A percentile compares a stretch with the other conserved stretches of the same genome.
Conservation (phyloP, 2,329 filamentous ascomycete genomes). For the Pestalotiopsis sp. region DNA sequence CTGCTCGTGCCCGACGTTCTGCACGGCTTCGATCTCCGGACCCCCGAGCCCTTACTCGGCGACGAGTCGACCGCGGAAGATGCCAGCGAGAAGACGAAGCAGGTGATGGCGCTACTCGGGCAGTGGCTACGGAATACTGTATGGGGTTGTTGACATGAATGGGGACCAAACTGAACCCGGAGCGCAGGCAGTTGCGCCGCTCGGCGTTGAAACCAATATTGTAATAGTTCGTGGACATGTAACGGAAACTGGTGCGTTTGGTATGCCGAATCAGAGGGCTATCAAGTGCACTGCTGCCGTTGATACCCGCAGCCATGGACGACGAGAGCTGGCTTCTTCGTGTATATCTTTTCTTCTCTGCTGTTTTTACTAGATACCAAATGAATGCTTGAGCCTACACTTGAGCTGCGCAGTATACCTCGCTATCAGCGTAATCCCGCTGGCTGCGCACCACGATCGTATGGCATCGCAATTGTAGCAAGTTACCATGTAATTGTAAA, state of each 20-base stretch:
- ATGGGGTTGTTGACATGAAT: neutral
- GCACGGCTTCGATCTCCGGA: constrained; percentile 9
- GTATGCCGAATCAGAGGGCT: neutral
- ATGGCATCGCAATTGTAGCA: no score
- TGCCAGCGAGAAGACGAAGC: constrained; percentile 8
- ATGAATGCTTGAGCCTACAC: no score
- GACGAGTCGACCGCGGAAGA: constrained; percentile 8
- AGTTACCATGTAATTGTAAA: no score
- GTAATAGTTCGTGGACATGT: neutral
- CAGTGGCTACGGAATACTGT: constrained; percentile 8
- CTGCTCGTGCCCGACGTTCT: constrained; percentile 8
- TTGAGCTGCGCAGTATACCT: no score
- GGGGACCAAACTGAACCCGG: neutral
- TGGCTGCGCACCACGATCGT: no score
- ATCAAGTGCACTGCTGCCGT: no score
- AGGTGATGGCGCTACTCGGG: neutral
- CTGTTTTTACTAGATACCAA: no score
- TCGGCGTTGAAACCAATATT: neutral
- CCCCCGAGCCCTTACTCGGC: constrained; percentile 6
- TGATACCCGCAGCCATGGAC: no score
- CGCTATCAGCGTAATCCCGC: no score
- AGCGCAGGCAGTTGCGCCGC: neutral
- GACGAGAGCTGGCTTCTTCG: no score
- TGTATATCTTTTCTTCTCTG: no score
- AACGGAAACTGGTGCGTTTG: neutral